Evolutionary conservation across 75 land plant genomes (phyloP), one percentile per base, ranked within the genome.

Genomic region (Isoetes taiwanensis): DNA sequence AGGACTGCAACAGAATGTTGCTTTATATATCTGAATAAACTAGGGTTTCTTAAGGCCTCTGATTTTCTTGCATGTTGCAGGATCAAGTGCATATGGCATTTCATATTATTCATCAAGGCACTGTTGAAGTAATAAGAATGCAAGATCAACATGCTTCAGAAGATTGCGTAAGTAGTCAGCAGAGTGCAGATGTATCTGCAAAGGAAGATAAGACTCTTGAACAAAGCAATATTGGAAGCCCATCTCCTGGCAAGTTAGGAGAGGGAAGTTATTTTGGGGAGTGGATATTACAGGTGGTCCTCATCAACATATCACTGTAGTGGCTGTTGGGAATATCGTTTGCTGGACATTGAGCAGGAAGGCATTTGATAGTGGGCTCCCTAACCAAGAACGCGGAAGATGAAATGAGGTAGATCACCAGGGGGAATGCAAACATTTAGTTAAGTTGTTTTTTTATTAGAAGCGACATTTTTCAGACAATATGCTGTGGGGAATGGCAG

Each of bases 251-350:
- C n/a, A n/a, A n/a, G n/a, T n/a, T n/a, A n/a, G n/a, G n/a, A n/a
- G n/a, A n/a, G n/a, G 94, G 82, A 26, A 72, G 76, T 41, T 78
- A 71, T 70, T 91, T 91, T 69, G 94, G 97, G 21, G 94, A 91
- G 43, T 81, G 84, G 97, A 62, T 75, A 53, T 71, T 91, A 40
- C 55, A 78, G 88, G 87, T 52, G 85, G 81, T 43, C 30, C 68
- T 34, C 38, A 71, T 17, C 52, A 56, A 19, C 54, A 66, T 4
- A 31, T 83, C 35, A 65, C 66, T 42, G 88, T 68, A 20, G 73
- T 71, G 53, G 81, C 94, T 39, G 41, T 78, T 52, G 80, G 73
- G 29, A 71, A 86, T 69, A 93, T 86, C 33, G 69, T 68, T 1
- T 91, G 94, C 61, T 63, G 66, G 70, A 50, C 76, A 35, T 74